phyloP scores from a whole-genome alignment of 371 early-diverging fungal genomes.

The Mortierella sp. region DNA sequence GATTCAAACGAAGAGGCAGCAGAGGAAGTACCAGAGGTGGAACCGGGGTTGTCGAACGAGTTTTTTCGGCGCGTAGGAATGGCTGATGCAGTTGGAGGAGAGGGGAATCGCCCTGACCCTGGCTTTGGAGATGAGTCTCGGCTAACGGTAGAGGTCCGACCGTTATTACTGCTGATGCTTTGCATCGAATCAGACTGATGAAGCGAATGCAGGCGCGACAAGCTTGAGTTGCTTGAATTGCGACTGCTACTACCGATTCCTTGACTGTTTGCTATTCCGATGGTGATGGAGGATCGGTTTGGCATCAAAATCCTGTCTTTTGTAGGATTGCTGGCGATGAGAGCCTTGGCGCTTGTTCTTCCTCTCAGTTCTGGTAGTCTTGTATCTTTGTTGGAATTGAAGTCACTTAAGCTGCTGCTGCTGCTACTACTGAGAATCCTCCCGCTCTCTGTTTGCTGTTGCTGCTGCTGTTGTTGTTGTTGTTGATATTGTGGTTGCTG shows the following conservation, averaged over 20 bases:
- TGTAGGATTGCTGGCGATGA: conserved; percentile 12
- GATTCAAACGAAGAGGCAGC: conserved; percentile 53
- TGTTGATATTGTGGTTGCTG: too few relatives aligned
- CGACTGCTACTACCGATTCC: conserved; percentile 52
- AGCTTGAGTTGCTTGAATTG: conserved; percentile 43
- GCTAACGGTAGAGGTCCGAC: conserved; percentile 23
- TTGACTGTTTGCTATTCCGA: conserved; percentile 52
- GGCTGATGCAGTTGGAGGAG: conserved; percentile 31
- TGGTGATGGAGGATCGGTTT: conserved; percentile 54
- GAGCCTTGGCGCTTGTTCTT: conserved; percentile 14
- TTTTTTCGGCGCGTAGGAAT: conserved; percentile 48
- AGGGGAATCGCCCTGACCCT: conserved; percentile 35
- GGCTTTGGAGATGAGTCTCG: conserved; percentile 50
- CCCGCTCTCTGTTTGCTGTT: conserved; percentile 12
- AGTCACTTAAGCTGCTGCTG: conserved; percentile 2
- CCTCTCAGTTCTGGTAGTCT: conserved; percentile 33
- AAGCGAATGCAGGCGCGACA: conserved; percentile 50
- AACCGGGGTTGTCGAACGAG: conserved; percentile 53
- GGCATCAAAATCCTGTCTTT: conserved; percentile 54
- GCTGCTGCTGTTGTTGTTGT: conserved; percentile 6
- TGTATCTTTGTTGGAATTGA: conserved; percentile 8
- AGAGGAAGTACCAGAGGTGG: conserved; percentile 48
- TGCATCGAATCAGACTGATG: conserved; percentile 47
- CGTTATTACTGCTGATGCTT: conserved; percentile 21
- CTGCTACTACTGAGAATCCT: conserved; percentile 3